Base-by-base conservation (phyloP, 805 yeast species). In the Saturnispora kantuleensis region DNA sequence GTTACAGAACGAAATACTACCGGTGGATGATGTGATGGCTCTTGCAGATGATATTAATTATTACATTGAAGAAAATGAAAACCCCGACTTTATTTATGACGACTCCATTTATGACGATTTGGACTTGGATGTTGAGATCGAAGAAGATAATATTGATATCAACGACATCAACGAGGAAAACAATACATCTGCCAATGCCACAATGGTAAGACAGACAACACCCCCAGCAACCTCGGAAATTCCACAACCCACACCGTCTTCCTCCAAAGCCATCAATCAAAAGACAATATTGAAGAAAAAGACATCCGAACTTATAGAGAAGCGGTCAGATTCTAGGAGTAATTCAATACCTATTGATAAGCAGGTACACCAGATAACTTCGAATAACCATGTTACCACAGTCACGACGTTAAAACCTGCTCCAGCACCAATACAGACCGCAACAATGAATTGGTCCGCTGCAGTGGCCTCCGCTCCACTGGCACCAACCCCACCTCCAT, bases 41-140 rank as follows among this genome's bases (percentile, higher is more conserved):
- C 76, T 88, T 48, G 81, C 82, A 59, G 98, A 93, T 39, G 97
- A 93, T 63, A 81, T 93, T 63, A 83, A 77, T 51, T 90, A 93
- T 64, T 90, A 87, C 61, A 87, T 93, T 33, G 97, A 93, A 54
- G 85, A 85, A 56, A 93, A 93, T 59, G 93, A 84, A 64, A 95
- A 85, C 46, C 93, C 81, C 7, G 97, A 93, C 58, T 93, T 89
- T 60, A 82, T 90, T 37, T 95, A 88, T 57, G 96, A 93, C 62
- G 97, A 90, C 53, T 88, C 88, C 15, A 78, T 93, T 51, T 93
- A 90, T 64, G 97, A 93, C 54, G 89, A 81, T 46, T 72, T 93
- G 56, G 84, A 81, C 45, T 73, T 89, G 40, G 79, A 73, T 26
- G 57, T 59, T 35, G 80, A 78, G 26, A 64, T 60, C 38, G 52